Percentiles rank a stretch among this genome's conserved stretches.
Conservation (phyloP, 2,329 filamentous ascomycete genomes). For the Raffaelea arxii region DNA sequence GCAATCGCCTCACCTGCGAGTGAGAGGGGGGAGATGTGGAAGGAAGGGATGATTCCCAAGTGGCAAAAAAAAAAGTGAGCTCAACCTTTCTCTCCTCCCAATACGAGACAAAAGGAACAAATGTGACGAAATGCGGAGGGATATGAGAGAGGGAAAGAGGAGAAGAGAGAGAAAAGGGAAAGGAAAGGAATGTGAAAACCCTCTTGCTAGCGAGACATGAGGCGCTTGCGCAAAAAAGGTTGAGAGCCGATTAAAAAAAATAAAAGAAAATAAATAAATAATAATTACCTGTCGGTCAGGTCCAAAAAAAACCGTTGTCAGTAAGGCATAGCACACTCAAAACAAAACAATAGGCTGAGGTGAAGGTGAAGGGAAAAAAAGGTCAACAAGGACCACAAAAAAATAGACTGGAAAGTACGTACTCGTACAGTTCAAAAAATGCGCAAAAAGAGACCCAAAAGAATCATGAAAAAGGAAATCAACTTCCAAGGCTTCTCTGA, state of each 20-base stretch:
- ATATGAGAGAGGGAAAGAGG: constrained; percentile 5
- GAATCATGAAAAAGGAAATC: neutral
- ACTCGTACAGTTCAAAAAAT: neutral
- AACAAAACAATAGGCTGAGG: too few relatives aligned
- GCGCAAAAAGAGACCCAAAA: neutral
- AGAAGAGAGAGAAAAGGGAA: neutral
- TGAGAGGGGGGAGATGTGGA: too few relatives aligned
- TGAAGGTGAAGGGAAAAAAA: neutral
- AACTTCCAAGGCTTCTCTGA: too few relatives aligned
- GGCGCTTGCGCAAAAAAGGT: constrained; percentile 4
- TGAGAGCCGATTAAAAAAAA: neutral
- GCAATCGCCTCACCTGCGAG: too few relatives aligned
- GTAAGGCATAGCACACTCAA: too few relatives aligned
- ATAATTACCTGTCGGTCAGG: too few relatives aligned
- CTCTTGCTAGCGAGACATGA: constrained; percentile 6
- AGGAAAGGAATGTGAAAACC: neutral
- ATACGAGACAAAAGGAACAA: too few relatives aligned
- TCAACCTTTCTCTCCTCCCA: too few relatives aligned
- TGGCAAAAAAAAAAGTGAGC: too few relatives aligned
- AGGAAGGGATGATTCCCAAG: too few relatives aligned
- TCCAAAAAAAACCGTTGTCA: too few relatives aligned
- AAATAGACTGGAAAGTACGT: neutral
- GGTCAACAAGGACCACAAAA: neutral
- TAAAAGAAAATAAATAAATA: neutral
- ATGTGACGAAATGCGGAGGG: too few relatives aligned